These are phyloP conservation scores for Medicago arabica DNA, from an alignment of 306 rosid species.

Conservation along the genomic window DNA sequence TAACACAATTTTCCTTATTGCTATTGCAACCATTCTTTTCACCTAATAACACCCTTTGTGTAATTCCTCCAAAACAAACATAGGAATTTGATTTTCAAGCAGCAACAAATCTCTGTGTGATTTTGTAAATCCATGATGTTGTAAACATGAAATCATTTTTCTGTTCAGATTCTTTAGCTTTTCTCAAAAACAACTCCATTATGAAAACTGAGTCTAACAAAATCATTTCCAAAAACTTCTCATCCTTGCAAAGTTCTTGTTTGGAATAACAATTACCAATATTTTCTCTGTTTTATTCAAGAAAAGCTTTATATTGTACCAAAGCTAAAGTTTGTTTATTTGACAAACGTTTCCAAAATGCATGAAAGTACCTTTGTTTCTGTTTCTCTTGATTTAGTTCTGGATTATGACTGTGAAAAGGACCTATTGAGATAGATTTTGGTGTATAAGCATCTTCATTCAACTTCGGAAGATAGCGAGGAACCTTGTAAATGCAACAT, in stretches of 20 bases:
- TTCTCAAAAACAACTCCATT: constrained; percentile 42
- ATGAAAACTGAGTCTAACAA: constrained; percentile 44
- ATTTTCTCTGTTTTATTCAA: constrained; percentile 17
- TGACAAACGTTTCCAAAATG: constrained; percentile 36
- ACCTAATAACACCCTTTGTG: constrained; percentile 17
- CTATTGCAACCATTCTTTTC: neutral
- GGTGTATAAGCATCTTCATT: constrained; percentile 39
- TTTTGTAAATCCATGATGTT: constrained; percentile 39
- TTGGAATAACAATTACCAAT: constrained; percentile 33
- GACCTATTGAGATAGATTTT: constrained; percentile 43
- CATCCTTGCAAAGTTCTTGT: constrained; percentile 7
- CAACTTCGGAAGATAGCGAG: constrained; percentile 28
- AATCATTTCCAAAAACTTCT: constrained; percentile 22
- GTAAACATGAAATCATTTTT: constrained; percentile 39
- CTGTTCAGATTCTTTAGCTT: neutral
- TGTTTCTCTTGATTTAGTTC: constrained; percentile 37
- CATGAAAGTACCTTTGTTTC: constrained; percentile 42
- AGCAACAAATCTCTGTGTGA: constrained; percentile 34
- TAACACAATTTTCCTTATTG: neutral
- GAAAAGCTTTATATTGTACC: constrained; percentile 14
- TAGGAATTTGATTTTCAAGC: constrained; percentile 45
- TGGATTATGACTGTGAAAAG: constrained; percentile 28
- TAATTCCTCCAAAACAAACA: constrained; percentile 41
- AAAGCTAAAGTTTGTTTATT: constrained; percentile 25
- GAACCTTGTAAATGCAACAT: constrained; percentile 48